A percentile compares a stretch with the other conserved stretches of the same genome.
phyloP scores from a whole-genome alignment of 805 yeast genomes.

The Grigorovia humatica region DNA sequence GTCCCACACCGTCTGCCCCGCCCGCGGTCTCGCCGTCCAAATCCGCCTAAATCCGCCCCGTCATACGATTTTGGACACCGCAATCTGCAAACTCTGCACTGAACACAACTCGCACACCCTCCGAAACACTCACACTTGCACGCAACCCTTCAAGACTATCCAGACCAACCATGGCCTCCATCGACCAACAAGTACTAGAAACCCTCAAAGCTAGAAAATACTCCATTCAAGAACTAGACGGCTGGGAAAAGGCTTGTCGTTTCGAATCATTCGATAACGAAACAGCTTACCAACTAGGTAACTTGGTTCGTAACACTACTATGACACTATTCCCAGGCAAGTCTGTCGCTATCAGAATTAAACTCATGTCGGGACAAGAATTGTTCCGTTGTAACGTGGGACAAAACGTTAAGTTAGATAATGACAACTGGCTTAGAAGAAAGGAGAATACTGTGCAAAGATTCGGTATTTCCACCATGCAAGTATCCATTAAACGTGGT shows the following conservation, averaged over 20 bases:
- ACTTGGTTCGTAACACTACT: slow-evolving; percentile 31
- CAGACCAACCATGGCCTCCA: not conserved
- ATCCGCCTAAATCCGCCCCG: not conserved
- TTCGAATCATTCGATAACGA: slow-evolving; percentile 22
- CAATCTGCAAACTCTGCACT: not conserved
- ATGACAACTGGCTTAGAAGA: slow-evolving; percentile 44
- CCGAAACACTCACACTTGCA: no score
- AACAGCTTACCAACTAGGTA: slow-evolving; percentile 39
- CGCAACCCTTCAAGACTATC: no score
- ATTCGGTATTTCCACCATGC: slow-evolving; percentile 39
- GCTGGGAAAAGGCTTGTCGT: slow-evolving; percentile 6
- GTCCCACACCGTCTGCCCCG: no score
- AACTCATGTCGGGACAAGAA: slow-evolving; percentile 36
- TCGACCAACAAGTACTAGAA: slow-evolving; percentile 3
- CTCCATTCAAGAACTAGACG: slow-evolving; percentile 10
- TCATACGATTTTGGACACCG: not conserved
- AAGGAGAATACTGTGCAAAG: slow-evolving; percentile 40
- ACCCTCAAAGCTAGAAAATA: slow-evolving; percentile 2
- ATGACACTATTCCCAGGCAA: slow-evolving; percentile 21
- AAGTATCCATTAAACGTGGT: slow-evolving; percentile 36
- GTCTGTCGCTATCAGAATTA: slow-evolving; percentile 39
- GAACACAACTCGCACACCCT: no score
- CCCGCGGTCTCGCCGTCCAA: not conserved
- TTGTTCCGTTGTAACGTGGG: slow-evolving; percentile 33
- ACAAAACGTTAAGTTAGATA: slow-evolving; percentile 35